These are phyloP conservation scores for Termitomyces sp. DNA, from an alignment of 768 basidiomycete species.

Conservation along the genomic window DNA sequence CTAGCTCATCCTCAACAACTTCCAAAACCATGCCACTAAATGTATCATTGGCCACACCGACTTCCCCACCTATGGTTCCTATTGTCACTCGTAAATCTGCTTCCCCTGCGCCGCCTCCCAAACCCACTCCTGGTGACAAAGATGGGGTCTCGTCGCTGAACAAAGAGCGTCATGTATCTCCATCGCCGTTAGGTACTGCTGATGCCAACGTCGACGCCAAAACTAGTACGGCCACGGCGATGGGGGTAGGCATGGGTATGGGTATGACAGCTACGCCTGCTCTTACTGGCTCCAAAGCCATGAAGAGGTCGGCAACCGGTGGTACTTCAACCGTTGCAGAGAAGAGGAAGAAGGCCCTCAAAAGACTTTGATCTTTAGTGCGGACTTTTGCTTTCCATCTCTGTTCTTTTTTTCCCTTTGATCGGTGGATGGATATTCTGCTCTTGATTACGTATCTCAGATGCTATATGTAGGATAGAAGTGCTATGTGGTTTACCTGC, in stretches of 20 bases:
- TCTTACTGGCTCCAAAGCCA: constrained; percentile 47
- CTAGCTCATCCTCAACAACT: constrained; percentile 18
- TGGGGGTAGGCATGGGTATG: constrained; percentile 21
- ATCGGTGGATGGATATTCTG: neutral
- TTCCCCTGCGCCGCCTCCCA: constrained; percentile 36
- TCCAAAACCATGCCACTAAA: constrained; percentile 17
- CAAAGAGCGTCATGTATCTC: constrained; percentile 63
- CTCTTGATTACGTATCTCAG: constrained; percentile 4
- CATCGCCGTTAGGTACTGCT: constrained; percentile 64
- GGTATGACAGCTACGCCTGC: constrained; percentile 26
- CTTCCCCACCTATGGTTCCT: constrained; percentile 26
- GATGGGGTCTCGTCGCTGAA: constrained; percentile 23
- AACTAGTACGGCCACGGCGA: constrained; percentile 24
- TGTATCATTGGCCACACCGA: constrained; percentile 13
- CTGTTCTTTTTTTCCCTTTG: neutral
- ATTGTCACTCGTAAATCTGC: constrained; percentile 38
- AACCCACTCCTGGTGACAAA: constrained; percentile 34
- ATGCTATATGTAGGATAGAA: constrained; percentile 11
- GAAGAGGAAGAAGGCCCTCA: constrained; percentile 87
- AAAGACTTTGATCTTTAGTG: constrained; percentile 48
- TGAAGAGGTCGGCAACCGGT: constrained; percentile 62
- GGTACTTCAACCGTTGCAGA: constrained; percentile 51
- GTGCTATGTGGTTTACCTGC: neutral
- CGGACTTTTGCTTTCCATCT: neutral
- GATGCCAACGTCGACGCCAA: constrained; percentile 58